A percentile compares a stretch with the other conserved stretches of the same genome.
Evolutionary conservation across 2,329 filamentous ascomycete species (phyloP).

Genomic region (Magnaporthiopsis poae): DNA sequence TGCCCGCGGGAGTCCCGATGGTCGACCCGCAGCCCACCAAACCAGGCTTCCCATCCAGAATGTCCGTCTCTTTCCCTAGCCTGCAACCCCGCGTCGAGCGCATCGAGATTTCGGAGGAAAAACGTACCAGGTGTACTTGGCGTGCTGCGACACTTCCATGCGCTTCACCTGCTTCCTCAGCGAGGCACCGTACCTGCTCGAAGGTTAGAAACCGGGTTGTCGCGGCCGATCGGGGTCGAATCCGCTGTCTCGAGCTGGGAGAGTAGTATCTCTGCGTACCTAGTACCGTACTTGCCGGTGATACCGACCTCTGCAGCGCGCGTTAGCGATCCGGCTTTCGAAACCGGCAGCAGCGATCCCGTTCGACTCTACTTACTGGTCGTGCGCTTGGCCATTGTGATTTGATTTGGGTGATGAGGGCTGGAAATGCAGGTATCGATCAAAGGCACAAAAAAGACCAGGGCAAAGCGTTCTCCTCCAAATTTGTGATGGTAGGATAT

Average conservation of each 20-base stretch:
- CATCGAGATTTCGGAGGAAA: not conserved
- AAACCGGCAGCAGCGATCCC: not conserved
- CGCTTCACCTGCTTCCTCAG: conserved; percentile 10
- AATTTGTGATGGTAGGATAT: not conserved
- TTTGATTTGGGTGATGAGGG: conserved; percentile 5
- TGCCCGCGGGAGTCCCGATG: not conserved
- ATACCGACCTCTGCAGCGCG: conserved; percentile 9
- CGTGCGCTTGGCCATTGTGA: conserved; percentile 9
- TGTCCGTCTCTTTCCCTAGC: not conserved
- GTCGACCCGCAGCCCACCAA: not conserved
- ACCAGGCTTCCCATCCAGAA: no score
- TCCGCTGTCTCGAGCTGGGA: not conserved
- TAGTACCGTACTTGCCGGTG: conserved; percentile 10
- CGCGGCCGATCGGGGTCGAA: not conserved
- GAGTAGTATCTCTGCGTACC: conserved; percentile 6
- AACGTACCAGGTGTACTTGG: conserved; percentile 10
- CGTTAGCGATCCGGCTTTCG: not conserved
- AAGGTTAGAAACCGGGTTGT: not conserved
- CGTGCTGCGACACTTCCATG: conserved; percentile 9
- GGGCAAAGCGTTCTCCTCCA: not conserved
- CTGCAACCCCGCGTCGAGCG: not conserved
- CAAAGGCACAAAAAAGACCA: not conserved
- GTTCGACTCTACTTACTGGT: conserved; percentile 4
- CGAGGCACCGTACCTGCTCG: conserved; percentile 10
- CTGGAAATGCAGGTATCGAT: not conserved